Base-by-base conservation (phyloP, 2,329 filamentous ascomycete species). In the Colletotrichum lindemuthianum region DNA sequence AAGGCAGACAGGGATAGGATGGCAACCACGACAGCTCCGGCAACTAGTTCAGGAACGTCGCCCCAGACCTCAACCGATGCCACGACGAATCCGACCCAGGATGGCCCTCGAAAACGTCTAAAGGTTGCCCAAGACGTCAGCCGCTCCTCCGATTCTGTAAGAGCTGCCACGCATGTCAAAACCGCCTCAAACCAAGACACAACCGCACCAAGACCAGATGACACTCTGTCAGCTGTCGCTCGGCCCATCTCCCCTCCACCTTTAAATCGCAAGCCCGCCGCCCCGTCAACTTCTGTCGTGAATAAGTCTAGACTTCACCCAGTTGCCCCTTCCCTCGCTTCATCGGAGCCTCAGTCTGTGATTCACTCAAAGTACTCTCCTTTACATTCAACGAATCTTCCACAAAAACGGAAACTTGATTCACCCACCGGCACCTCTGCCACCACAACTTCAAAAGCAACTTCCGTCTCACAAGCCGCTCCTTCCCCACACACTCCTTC, bases 191-290 rank as follows among this genome's bases (percentile, higher is more conserved):
- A 68, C 68, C 66, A 53, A 61, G 33, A 68, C 66, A 49, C 48
- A 34, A 53, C 55, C 15, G 37, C 63, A 52, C 43, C 50, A 16
- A 66, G 45, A 60, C 64, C 65, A 53, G 66, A 63, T 45, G 65
- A 53, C 57, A 72, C 66, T 57, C 52, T 69, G 41, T 60, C 70
- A 55, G 70, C 70, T 52, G 69, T 69, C 48, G 71, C 69, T 49
- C 71, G 73, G 11, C 70, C 74, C 45, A 71, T 77, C 32, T 77
- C 77, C 24, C 76, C 76, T 53, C 76, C 77, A 13, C 72, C 74
- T 9, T 58, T 77, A 51, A 75, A 65, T 34, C 59, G 51, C 47
- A 11, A 10, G 39, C 13, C 45, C 9, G 39, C 49, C 12, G 16
- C 34, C 11, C 4, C 40, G 15, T 24, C 45, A 11, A 15, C 40